Conservation (phyloP, 1,139 yeast genomes). For the Kodamaea sp. region DNA sequence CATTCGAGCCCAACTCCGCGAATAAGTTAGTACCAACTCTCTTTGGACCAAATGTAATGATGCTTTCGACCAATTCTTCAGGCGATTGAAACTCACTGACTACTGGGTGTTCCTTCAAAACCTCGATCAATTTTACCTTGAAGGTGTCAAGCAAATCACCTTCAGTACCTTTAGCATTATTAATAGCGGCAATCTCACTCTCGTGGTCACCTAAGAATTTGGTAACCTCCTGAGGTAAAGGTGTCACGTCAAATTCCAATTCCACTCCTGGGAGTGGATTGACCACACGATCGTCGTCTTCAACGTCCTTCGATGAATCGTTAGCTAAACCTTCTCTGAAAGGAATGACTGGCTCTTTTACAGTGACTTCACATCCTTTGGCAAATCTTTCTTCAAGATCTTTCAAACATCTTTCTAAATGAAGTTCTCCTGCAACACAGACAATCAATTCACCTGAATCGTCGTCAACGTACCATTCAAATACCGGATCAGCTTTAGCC, state of each 20-base stretch:
- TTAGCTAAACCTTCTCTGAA: constrained; percentile 79
- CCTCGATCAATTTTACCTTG: constrained; percentile 30
- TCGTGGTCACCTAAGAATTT: constrained; percentile 53
- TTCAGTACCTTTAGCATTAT: constrained; percentile 16
- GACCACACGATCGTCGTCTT: constrained; percentile 16
- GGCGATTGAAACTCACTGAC: constrained; percentile 20
- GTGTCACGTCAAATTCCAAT: constrained; percentile 52
- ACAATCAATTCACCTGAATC: constrained; percentile 85
- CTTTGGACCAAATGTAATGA: constrained; percentile 77
- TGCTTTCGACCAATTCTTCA: constrained; percentile 39
- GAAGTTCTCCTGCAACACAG: constrained; percentile 95
- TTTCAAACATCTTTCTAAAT: constrained; percentile 85
- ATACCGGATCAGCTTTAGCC: constrained; percentile 91
- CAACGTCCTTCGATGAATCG: constrained; percentile 3
- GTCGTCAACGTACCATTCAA: constrained; percentile 80
- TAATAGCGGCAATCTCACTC: constrained; percentile 26
- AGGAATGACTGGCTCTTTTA: constrained; percentile 93
- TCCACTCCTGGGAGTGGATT: constrained; percentile 50
- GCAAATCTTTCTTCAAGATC: constrained; percentile 92
- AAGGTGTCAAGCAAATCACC: constrained; percentile 20
- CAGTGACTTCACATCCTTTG: constrained; percentile 73
- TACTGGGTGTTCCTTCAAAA: constrained; percentile 27
- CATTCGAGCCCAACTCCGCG: constrained; percentile 48
- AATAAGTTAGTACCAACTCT: constrained; percentile 76
- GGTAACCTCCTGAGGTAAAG: constrained; percentile 56